Evolutionary conservation across 768 basidiomycete genomes (phyloP).

Genomic region (Naganishia friedmannii): DNA sequence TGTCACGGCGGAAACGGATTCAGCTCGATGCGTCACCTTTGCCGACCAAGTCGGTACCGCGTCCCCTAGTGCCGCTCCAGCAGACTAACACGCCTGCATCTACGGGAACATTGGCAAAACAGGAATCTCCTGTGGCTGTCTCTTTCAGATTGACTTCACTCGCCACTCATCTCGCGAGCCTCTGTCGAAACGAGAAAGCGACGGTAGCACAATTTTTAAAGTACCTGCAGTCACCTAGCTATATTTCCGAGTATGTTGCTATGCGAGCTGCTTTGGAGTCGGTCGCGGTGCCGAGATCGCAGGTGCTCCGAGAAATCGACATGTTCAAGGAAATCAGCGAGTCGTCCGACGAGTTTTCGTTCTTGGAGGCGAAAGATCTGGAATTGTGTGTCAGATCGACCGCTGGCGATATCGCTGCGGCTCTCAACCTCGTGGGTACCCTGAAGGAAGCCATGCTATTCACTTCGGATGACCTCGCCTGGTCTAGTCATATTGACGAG

Average conservation of each 20-base stretch:
- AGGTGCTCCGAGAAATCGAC: slow-evolving; percentile 23
- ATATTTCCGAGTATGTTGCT: slow-evolving; percentile 42
- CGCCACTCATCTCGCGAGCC: slow-evolving; percentile 39
- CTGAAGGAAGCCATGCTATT: slow-evolving; percentile 36
- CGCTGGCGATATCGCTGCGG: slow-evolving; percentile 40
- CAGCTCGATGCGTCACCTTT: slow-evolving; percentile 4
- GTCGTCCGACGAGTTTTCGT: slow-evolving; percentile 25
- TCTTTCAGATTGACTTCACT: slow-evolving; percentile 36
- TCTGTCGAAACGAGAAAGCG: slow-evolving; percentile 33
- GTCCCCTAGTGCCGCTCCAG: neutral
- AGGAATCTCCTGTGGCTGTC: slow-evolving; percentile 2
- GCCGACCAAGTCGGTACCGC: neutral
- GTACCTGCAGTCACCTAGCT: slow-evolving; percentile 43
- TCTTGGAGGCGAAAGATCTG: slow-evolving; percentile 34
- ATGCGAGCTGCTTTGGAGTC: slow-evolving; percentile 37
- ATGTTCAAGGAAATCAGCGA: slow-evolving; percentile 46
- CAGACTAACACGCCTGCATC: neutral
- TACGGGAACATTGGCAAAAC: neutral
- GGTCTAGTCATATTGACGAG: slow-evolving; percentile 33
- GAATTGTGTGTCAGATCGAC: slow-evolving; percentile 41
- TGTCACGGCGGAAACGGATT: slow-evolving; percentile 14
- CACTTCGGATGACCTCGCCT: slow-evolving; percentile 4
- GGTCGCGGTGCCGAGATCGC: slow-evolving; percentile 4
- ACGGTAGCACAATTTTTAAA: slow-evolving; percentile 36
- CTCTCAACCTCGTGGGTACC: slow-evolving; percentile 46